Evolutionary conservation across 768 basidiomycete species (phyloP).

Genomic region (Calocybe cyanea): DNA sequence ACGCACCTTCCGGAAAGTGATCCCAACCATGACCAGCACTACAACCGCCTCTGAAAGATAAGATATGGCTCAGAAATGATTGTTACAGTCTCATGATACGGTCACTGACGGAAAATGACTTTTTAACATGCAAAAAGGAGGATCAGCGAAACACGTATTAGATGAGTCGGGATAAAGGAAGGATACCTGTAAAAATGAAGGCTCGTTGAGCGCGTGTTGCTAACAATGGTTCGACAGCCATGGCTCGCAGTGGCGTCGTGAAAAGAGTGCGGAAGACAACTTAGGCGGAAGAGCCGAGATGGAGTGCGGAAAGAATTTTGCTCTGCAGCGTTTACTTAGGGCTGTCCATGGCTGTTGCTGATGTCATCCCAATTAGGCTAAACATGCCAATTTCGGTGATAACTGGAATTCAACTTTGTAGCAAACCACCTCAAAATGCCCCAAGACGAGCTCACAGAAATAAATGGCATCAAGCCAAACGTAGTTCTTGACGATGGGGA

Average conservation of each 20-base stretch:
- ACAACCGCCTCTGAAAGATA: constrained; percentile 64
- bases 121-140: too few relatives aligned
- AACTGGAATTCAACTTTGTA: too few relatives aligned
- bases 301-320: background rate
- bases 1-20: constrained; percentile 64
- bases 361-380: too few relatives aligned
- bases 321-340: too few relatives aligned
- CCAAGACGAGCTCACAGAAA: constrained; percentile 45
- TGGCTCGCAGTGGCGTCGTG: constrained; percentile 24
- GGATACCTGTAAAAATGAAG: constrained; percentile 65
- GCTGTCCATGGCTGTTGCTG: too few relatives aligned
- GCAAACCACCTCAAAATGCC: too few relatives aligned
- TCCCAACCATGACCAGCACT: constrained; percentile 70
- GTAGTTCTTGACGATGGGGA: constrained; percentile 44
- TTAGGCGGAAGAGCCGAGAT: constrained; percentile 1
- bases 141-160: too few relatives aligned
- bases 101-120: constrained; percentile 59
- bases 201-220: constrained; percentile 69
- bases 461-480: constrained; percentile 49
- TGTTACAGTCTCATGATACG: background rate
- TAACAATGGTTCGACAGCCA: constrained; percentile 71
- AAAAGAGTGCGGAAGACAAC: constrained; percentile 5
- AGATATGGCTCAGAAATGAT: constrained; percentile 1
- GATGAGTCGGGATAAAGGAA: background rate
- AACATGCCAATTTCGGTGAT: too few relatives aligned